phyloP scores from a whole-genome alignment of 257 asterid species.

The Solanum rostratum region DNA sequence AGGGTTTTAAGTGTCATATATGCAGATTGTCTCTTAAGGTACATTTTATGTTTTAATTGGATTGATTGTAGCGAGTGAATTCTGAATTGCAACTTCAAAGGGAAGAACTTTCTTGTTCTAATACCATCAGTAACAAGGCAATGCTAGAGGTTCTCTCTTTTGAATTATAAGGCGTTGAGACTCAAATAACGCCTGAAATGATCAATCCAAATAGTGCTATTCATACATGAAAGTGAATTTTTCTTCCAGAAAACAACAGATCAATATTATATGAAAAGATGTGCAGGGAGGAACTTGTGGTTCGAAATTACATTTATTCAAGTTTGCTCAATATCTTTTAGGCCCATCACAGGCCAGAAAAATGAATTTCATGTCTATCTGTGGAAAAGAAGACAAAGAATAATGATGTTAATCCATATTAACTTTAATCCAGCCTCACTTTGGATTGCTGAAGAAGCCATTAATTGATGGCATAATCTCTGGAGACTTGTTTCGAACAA shows the following conservation, averaged over 20 bases:
- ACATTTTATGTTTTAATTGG: too few species aligned
- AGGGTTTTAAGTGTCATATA: too few species aligned
- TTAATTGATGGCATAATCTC: slow-evolving; percentile 76
- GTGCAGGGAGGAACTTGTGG: background rate
- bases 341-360: slow-evolving; percentile 10
- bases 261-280: background rate
- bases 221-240: background rate
- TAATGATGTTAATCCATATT: background rate
- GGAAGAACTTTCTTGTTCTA: too few species aligned
- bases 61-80: too few species aligned
- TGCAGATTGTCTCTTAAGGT: too few species aligned
- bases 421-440: slow-evolving; percentile 3
- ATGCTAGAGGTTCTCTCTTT: too few species aligned
- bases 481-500: slow-evolving; percentile 48
- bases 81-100: too few species aligned
- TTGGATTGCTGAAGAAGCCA: slow-evolving; percentile 51
- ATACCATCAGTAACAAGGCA: too few species aligned
- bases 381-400: background rate
- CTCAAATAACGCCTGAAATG: background rate
- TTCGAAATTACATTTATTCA: slow-evolving; percentile 3
- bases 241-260: background rate
- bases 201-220: background rate
- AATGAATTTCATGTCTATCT: slow-evolving; percentile 1
- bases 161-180: too few species aligned
- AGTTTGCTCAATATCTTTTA: slow-evolving; percentile 9